Conservation (phyloP, 306 rosid species). For the Dicorynia guianensis region DNA sequence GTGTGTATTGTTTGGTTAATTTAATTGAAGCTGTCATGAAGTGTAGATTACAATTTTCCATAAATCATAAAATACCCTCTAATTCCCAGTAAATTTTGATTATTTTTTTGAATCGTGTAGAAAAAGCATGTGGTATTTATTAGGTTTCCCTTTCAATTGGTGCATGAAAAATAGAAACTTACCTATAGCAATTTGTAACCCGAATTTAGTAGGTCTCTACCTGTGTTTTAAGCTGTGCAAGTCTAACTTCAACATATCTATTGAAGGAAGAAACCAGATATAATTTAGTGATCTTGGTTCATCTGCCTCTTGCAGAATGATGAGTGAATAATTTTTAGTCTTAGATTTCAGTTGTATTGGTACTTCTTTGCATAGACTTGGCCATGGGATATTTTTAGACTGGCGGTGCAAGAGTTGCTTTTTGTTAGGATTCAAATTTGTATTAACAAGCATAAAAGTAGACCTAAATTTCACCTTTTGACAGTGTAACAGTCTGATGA, state of each 20-base stretch:
- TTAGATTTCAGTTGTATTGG: not conserved
- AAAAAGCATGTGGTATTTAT: too few species aligned
- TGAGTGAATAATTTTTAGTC: not conserved
- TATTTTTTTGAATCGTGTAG: not conserved
- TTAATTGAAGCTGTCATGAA: not conserved
- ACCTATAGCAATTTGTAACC: not conserved
- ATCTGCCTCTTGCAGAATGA: not conserved
- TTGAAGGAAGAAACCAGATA: not conserved
- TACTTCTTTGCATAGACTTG: not conserved
- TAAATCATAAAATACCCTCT: not conserved
- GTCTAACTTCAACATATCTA: not conserved
- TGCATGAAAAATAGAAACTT: not conserved
- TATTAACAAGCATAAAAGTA: conserved; percentile 10
- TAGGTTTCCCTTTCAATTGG: too few species aligned
- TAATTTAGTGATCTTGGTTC: too few species aligned
- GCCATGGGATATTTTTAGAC: not conserved
- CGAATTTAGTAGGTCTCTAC: not conserved
- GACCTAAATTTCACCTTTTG: conserved; percentile 10
- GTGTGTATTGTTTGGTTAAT: not conserved
- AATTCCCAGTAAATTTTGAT: not conserved
- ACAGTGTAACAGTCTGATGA: conserved; percentile 17
- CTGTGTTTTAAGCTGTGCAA: not conserved
- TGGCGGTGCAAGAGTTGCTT: not conserved
- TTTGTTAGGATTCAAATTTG: not conserved
- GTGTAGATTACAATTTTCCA: too few species aligned